A percentile compares a stretch with the other conserved stretches of the same genome.
These are phyloP conservation scores for Phialemonium atrogriseum DNA, from an alignment of 2,329 filamentous ascomycete genomes.

Conservation along the genomic window DNA sequence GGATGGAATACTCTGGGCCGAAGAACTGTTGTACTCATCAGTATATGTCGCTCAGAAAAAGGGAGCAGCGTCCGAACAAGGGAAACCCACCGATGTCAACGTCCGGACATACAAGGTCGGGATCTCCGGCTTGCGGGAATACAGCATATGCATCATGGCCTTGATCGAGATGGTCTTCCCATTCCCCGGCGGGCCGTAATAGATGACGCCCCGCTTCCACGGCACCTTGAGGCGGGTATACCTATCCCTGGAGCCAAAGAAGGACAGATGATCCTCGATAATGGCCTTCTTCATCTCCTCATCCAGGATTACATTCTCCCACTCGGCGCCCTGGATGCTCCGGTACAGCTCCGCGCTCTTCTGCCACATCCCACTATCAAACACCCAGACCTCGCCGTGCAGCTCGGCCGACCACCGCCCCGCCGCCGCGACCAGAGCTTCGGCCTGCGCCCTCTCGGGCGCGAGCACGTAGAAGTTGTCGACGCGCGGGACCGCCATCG, in stretches of 20 bases:
- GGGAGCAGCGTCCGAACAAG: neutral
- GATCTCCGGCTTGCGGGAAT: constrained; percentile 40
- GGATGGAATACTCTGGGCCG: constrained; percentile 49
- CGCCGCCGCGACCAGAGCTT: constrained; percentile 46
- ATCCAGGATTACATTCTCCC: constrained; percentile 61
- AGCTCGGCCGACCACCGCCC: constrained; percentile 46
- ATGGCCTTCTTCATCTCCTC: constrained; percentile 55
- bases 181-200: constrained; percentile 55
- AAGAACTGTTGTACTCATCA: constrained; percentile 24
- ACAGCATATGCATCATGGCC: constrained; percentile 58
- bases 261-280: constrained; percentile 54
- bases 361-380: constrained; percentile 53
- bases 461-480: constrained; percentile 31
- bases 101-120: constrained; percentile 56
- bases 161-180: constrained; percentile 66
- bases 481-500: constrained; percentile 17
- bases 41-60: neutral
- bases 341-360: constrained; percentile 54
- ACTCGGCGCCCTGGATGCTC: constrained; percentile 45
- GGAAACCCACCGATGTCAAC: constrained; percentile 26
- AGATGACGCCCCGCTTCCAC: constrained; percentile 65
- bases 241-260: constrained; percentile 51
- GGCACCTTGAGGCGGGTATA: constrained; percentile 56
- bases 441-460: constrained; percentile 21
- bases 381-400: constrained; percentile 59